Conservation (phyloP, 305 asterid species). For the Fraxinus baroniana region DNA sequence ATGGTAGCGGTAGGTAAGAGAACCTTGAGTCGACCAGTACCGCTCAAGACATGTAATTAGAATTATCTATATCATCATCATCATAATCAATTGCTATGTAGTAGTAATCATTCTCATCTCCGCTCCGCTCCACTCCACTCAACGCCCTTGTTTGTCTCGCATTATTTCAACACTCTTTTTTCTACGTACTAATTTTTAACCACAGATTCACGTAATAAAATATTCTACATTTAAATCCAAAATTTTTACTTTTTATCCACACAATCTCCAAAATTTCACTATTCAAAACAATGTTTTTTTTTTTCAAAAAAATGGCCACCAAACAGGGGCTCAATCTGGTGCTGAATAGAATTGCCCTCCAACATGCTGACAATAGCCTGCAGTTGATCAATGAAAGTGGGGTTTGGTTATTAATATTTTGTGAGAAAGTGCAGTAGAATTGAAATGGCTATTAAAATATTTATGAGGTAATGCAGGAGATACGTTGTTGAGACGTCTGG, state of each 20-base stretch:
- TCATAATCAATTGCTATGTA: conserved; percentile 14
- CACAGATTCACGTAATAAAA: neutral
- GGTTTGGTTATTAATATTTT: neutral
- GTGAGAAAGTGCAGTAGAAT: neutral
- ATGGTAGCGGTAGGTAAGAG: conserved; percentile 59
- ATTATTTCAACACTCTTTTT: neutral
- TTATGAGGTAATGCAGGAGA: conserved; percentile 11
- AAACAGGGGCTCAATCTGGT: conserved; percentile 18
- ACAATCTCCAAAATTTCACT: too few species aligned
- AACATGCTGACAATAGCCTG: neutral
- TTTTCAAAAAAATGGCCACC: neutral
- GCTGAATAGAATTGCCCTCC: conserved; percentile 22
- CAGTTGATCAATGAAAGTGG: neutral
- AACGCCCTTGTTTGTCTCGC: neutral
- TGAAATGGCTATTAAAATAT: neutral
- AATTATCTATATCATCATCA: conserved; percentile 29
- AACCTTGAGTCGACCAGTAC: conserved; percentile 56
- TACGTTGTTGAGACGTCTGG: conserved; percentile 36
- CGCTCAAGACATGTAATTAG: conserved; percentile 45
- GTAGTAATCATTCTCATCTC: conserved; percentile 22
- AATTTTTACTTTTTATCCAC: too few species aligned
- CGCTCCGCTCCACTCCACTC: neutral
- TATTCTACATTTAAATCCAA: too few species aligned
- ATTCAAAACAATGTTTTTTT: too few species aligned
- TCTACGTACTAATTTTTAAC: neutral